Percentiles rank a stretch among this genome's conserved stretches.
Conservation (phyloP, 1,284 basidiomycete genomes). For the Ustilago tritici region DNA sequence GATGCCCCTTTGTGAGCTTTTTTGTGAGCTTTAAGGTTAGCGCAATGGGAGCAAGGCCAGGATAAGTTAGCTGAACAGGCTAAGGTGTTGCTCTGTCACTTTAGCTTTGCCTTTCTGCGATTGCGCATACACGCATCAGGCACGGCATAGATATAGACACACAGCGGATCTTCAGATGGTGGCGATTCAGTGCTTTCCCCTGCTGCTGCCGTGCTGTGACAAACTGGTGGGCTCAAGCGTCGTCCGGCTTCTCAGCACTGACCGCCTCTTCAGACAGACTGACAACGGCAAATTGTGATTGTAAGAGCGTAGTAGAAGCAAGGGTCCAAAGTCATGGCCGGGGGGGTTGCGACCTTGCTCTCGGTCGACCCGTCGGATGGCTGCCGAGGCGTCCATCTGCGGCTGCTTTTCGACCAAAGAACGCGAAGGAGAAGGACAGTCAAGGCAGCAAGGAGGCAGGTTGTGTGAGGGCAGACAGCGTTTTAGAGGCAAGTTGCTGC, state of each 20-base stretch:
- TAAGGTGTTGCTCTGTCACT: background rate
- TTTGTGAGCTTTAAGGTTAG: constrained; percentile 30
- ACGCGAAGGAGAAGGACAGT: background rate
- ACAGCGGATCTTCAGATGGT: background rate
- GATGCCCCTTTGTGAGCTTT: constrained; percentile 27
- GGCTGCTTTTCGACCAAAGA: constrained; percentile 9
- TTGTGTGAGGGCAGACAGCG: background rate
- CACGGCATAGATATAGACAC: constrained; percentile 4
- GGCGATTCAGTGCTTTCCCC: constrained; percentile 3
- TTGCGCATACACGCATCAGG: constrained; percentile 28
- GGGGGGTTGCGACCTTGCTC: background rate
- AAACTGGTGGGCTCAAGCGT: constrained; percentile 8
- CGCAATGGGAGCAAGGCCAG: background rate
- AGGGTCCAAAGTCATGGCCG: constrained; percentile 16
- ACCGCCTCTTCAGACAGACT: background rate
- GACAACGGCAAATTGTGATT: background rate
- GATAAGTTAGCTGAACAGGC: background rate
- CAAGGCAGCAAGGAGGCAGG: background rate
- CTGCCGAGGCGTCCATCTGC: background rate
- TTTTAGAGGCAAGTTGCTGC: too few species aligned
- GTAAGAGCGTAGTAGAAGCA: constrained; percentile 19
- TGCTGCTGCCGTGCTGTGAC: background rate
- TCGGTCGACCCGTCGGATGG: constrained; percentile 4
- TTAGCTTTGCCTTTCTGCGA: background rate
- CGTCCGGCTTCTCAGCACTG: background rate